phyloP scores from a whole-genome alignment of 148 eudicot genomes.

The Amaranthus palmeri region DNA sequence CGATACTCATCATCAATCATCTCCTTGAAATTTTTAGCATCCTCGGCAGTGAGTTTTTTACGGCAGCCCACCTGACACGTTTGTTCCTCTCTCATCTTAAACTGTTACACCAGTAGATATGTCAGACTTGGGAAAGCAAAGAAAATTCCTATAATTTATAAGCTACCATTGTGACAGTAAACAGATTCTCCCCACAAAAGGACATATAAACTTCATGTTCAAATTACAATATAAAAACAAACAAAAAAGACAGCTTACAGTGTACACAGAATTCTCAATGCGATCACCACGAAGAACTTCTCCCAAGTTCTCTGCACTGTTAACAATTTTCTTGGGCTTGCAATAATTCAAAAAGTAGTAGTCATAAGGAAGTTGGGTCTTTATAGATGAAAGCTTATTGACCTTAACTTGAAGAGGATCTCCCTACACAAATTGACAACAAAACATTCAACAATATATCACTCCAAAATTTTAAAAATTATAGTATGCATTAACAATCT shows the following conservation, averaged over 20 bases:
- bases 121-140: constrained; percentile 10
- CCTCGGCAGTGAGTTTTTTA: constrained; percentile 35
- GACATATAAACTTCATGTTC: not conserved
- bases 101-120: constrained; percentile 25
- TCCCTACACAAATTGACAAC: constrained; percentile 31
- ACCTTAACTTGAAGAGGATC: constrained; percentile 53
- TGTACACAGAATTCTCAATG: constrained; percentile 50
- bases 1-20: constrained; percentile 53
- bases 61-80: constrained; percentile 44
- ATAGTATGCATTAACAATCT: no score
- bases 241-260: constrained; percentile 25
- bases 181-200: not conserved
- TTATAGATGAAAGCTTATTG: constrained; percentile 51
- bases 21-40: constrained; percentile 53
- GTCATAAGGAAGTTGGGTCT: constrained; percentile 60
- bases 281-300: constrained; percentile 62
- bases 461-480: not conserved
- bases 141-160: not conserved
- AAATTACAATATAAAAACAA: not conserved
- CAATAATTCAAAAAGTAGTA: constrained; percentile 49
- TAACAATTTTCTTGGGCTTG: constrained; percentile 38
- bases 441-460: not conserved
- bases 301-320: constrained; percentile 54
- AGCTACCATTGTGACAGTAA: not conserved
- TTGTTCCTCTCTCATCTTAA: constrained; percentile 51